Evolutionary conservation across 768 basidiomycete genomes (phyloP), one percentile per base, ranked within the genome.

Genomic region (Xerocomellus amylosporus): DNA sequence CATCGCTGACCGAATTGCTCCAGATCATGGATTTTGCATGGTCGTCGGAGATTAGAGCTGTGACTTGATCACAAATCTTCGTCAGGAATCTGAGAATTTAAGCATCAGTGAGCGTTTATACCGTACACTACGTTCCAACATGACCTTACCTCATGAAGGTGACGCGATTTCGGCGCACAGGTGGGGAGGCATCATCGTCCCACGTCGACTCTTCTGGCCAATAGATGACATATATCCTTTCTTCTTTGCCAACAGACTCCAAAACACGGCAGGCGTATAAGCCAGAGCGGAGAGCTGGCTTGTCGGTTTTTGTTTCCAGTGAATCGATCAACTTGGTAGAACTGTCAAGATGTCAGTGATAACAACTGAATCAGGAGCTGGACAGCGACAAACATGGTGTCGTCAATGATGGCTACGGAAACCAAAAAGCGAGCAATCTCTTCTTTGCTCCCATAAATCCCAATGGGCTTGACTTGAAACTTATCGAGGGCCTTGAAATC

Each of bases 181-280:
- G 71, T 0, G 78, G 73, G 15, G 73, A 56, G 1, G 82, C 77
- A 33, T 72, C 65, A 55, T 84, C 82, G 36, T 78, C 62, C 84
- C 84, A 85, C 0, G 83, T 84, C 0, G 69, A 71, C 14, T 81
- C 76, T 57, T 86, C 81, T 0, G 84, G 85, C 85, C 85, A 86
- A 55, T 81, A 86, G 4, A 85, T 61, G 8, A 81, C 74, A 54
- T 78, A 82, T 6, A 78, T 52, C n/a, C 63, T 59, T 30, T 71
- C 61, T 0, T 10, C 31, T 8, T 41, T 55, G 0, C 33, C 26
- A 2, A 56, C 55, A 45, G 41, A 22, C n/a, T 44, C n/a, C 26
- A 33, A 19, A 53, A 58, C 20, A n/a, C 68, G 69, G 30, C 74
- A 69, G 31, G 79, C 57, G 52, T 84, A 85, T 9, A 84, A 58